Percentiles rank a stretch among this genome's conserved stretches.
Evolutionary conservation across 306 rosid species (phyloP).

Genomic region (Parietaria judaica): DNA sequence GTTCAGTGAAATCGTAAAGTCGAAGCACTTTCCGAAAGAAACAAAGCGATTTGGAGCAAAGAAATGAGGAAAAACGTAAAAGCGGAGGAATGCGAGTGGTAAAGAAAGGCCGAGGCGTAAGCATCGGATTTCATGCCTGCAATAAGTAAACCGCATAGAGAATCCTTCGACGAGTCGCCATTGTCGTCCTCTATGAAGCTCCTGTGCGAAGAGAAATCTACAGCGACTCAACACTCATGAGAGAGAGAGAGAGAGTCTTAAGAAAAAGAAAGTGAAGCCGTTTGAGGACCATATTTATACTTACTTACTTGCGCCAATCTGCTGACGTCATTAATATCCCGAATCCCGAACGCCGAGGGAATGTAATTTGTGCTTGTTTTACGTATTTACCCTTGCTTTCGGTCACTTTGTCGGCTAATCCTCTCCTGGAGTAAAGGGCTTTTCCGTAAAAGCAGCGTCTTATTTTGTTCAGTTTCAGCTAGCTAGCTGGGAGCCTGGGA

Average conservation of each 20-base stretch:
- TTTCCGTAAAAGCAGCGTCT: not conserved
- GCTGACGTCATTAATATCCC: not conserved
- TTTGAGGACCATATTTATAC: constrained; percentile 25
- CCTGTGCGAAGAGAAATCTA: not conserved
- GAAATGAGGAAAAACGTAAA: too few relatives aligned
- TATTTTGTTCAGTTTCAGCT: too few relatives aligned
- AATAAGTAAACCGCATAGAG: constrained; percentile 27
- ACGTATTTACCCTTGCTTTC: constrained; percentile 28
- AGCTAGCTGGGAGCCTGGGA: too few relatives aligned
- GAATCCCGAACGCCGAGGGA: not conserved
- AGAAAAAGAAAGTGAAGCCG: constrained; percentile 7
- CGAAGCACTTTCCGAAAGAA: not conserved
- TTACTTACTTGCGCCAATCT: constrained; percentile 14
- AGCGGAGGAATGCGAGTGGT: too few relatives aligned
- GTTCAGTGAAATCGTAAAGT: too few relatives aligned
- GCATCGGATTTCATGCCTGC: constrained; percentile 41
- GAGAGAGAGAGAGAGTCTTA: not conserved
- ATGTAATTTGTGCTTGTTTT: not conserved
- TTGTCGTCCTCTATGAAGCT: constrained; percentile 11
- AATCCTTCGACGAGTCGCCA: constrained; percentile 43
- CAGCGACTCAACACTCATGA: not conserved
- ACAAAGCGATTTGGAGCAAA: too few relatives aligned
- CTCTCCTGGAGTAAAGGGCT: not conserved
- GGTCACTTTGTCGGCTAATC: constrained; percentile 18
- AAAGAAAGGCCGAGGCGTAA: too few relatives aligned